These are phyloP conservation scores for Raddia guianensis DNA, from an alignment of 176 grass and related monocot species.

Conservation along the genomic window DNA sequence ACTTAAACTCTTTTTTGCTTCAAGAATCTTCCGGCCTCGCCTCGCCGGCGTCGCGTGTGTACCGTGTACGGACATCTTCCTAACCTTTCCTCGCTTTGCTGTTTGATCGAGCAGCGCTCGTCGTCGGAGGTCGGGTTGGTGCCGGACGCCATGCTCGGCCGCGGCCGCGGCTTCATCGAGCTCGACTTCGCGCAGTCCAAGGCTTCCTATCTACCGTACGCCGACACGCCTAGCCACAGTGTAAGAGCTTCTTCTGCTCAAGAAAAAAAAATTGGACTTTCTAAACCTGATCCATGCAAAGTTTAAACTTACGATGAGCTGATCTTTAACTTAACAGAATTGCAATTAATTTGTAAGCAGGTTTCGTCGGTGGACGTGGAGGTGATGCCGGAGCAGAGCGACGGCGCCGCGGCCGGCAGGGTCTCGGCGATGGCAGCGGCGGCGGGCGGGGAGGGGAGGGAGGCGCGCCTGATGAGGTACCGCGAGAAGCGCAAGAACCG, in stretches of 20 bases:
- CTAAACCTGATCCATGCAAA: too few relatives aligned
- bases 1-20: not conserved
- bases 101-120: constrained; percentile 56
- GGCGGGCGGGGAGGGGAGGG: constrained; percentile 42
- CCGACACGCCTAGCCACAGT: constrained; percentile 34
- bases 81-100: not conserved
- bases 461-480: constrained; percentile 84
- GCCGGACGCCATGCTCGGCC: constrained; percentile 55
- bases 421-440: not conserved
- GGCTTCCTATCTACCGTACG: constrained; percentile 45
- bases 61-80: not conserved
- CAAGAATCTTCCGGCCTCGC: not conserved
- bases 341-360: not conserved
- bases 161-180: constrained; percentile 42
- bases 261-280: not conserved
- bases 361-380: constrained; percentile 29
- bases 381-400: constrained; percentile 28
- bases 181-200: constrained; percentile 56
- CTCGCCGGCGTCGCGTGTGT: not conserved
- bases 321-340: too few relatives aligned
- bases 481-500: constrained; percentile 87
- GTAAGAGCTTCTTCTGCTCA: constrained; percentile 29
- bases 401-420: not conserved
- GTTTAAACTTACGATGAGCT: too few relatives aligned
- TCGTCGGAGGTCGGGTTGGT: constrained; percentile 75